Conservation (phyloP, 306 rosid species). For the Medicago truncatula region DNA sequence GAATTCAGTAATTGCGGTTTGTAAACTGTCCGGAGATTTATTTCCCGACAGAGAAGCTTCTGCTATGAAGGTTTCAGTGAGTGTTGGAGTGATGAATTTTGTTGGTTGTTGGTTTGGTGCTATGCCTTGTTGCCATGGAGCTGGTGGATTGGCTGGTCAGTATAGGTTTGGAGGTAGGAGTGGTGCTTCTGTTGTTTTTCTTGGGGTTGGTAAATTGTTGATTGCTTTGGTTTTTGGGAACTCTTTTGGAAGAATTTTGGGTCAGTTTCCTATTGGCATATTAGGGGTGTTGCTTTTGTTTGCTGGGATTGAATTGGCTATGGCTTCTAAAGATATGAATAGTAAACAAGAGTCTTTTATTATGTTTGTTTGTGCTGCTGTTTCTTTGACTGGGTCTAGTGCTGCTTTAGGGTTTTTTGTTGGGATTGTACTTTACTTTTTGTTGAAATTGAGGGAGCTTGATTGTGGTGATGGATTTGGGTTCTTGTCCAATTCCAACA, state of each 20-base stretch:
- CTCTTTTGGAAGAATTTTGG: slow-evolving; percentile 62
- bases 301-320: slow-evolving; percentile 76
- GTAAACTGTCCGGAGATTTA: slow-evolving; percentile 77
- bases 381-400: slow-evolving; percentile 75
- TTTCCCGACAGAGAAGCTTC: slow-evolving; percentile 80
- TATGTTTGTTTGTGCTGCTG: slow-evolving; percentile 83
- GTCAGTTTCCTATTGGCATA: slow-evolving; percentile 62
- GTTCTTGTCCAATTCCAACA: neutral
- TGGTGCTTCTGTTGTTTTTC: slow-evolving; percentile 72
- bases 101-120: slow-evolving; percentile 94
- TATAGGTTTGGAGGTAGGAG: slow-evolving; percentile 85
- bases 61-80: slow-evolving; percentile 65
- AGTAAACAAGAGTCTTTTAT: slow-evolving; percentile 71
- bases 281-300: slow-evolving; percentile 78
- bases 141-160: slow-evolving; percentile 88
- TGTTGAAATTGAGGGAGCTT: slow-evolving; percentile 67
- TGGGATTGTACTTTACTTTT: slow-evolving; percentile 65
- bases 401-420: slow-evolving; percentile 78
- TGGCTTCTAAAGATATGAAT: slow-evolving; percentile 75
- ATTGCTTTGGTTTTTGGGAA: slow-evolving; percentile 74
- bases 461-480: slow-evolving; percentile 47
- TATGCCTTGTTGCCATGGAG: slow-evolving; percentile 90
- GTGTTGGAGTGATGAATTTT: slow-evolving; percentile 77
- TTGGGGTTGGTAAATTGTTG: slow-evolving; percentile 65
- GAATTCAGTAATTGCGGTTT: slow-evolving; percentile 82